These are phyloP conservation scores for Calophaca sinica DNA, from an alignment of 306 rosid genomes.

Conservation along the genomic window DNA sequence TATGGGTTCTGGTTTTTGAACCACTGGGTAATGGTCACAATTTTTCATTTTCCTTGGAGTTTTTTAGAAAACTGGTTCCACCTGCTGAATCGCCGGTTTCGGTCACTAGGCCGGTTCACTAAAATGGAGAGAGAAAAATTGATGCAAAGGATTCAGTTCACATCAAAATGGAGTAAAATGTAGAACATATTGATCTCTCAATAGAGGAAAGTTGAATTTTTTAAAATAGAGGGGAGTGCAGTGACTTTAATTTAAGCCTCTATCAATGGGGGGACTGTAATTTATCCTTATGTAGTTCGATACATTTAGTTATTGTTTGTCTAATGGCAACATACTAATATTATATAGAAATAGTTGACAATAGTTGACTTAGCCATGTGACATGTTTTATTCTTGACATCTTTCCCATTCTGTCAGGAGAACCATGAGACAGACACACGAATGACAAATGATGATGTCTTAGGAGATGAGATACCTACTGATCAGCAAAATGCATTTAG, in stretches of 20 bases:
- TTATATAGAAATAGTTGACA: not conserved
- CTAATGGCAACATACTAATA: constrained; percentile 8
- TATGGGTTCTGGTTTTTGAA: too few relatives aligned
- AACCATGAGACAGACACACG: constrained; percentile 58
- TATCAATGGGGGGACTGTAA: not conserved
- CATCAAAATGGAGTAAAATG: constrained; percentile 7
- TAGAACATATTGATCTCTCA: not conserved
- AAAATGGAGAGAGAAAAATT: not conserved
- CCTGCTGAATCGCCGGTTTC: too few relatives aligned
- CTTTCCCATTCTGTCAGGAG: constrained; percentile 60
- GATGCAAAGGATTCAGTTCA: not conserved
- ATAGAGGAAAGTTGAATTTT: not conserved
- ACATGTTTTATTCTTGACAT: constrained; percentile 34
- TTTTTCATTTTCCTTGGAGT: too few relatives aligned
- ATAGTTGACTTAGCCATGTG: constrained; percentile 28
- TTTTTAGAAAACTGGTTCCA: too few relatives aligned
- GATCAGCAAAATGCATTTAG: constrained; percentile 92
- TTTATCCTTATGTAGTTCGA: constrained; percentile 4
- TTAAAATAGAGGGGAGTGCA: not conserved
- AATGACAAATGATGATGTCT: constrained; percentile 94
- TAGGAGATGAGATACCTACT: constrained; percentile 96
- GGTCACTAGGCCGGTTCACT: not conserved
- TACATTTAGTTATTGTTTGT: constrained; percentile 24
- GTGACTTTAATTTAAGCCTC: constrained; percentile 8
- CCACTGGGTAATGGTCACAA: too few relatives aligned